Evolutionary conservation across 257 asterid genomes (phyloP).

Genomic region (Primulina huaijiensis): DNA sequence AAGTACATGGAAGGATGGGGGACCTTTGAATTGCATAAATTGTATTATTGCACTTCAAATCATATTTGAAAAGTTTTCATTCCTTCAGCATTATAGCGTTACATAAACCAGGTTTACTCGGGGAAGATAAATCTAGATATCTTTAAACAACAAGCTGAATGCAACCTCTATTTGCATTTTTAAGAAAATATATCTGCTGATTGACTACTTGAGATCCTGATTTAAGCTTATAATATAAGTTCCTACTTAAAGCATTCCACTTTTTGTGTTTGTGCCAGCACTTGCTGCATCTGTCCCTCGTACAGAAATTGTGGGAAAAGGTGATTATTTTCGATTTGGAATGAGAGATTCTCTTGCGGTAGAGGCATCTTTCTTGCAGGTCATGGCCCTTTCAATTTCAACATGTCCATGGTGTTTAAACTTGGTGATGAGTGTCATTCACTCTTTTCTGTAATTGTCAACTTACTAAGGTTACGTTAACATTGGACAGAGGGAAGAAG

Average conservation of each 20-base stretch:
- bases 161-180: neutral
- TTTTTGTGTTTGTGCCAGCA: conserved; percentile 40
- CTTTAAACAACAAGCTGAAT: no score
- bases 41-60: no score
- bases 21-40: no score
- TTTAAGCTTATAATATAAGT: neutral
- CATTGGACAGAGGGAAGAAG: conserved; percentile 77
- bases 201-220: neutral
- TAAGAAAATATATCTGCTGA: neutral
- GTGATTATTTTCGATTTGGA: conserved; percentile 92
- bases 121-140: no score
- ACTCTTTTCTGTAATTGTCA: neutral
- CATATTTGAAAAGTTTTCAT: no score
- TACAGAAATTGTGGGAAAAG: conserved; percentile 77
- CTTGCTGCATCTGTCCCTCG: conserved; percentile 84
- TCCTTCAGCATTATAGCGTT: no score
- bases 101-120: no score
- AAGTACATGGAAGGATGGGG: no score
- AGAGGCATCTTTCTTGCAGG: conserved; percentile 97
- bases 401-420: neutral
- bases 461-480: neutral
- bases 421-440: neutral
- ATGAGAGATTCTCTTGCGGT: conserved; percentile 98
- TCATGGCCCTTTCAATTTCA: conserved; percentile 24
- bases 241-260: conserved; percentile 16